Evolutionary conservation across 768 basidiomycete species (phyloP).

Genomic region (Suillus plorans): DNA sequence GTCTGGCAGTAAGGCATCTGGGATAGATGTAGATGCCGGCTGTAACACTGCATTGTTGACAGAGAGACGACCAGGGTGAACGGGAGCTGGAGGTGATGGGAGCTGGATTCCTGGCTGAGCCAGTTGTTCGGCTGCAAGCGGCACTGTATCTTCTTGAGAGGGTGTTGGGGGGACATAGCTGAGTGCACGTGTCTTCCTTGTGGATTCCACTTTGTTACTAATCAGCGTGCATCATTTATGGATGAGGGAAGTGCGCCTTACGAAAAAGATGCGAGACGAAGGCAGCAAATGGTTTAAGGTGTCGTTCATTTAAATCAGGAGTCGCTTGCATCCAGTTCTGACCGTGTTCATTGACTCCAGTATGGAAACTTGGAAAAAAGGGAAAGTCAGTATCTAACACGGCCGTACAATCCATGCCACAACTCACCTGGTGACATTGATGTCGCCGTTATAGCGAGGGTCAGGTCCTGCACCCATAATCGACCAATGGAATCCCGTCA

Average conservation of each 20-base stretch:
- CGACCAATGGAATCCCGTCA: not conserved
- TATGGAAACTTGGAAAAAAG: not conserved
- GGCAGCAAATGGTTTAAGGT: not conserved
- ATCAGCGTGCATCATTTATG: not conserved
- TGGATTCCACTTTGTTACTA: not conserved
- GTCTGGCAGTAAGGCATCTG: not conserved
- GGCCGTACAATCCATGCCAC: not conserved
- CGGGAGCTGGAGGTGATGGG: no score
- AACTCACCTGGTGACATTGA: not conserved
- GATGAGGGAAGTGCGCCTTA: not conserved
- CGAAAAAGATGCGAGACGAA: not conserved
- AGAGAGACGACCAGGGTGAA: no score
- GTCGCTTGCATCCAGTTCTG: not conserved
- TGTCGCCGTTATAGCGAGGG: not conserved
- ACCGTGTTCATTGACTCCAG: not conserved
- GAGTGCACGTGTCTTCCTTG: not conserved
- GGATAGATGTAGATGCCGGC: no score
- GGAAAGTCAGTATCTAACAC: not conserved
- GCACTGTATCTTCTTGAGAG: not conserved
- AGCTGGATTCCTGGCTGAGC: no score
- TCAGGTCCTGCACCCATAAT: not conserved
- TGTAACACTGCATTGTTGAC: no score
- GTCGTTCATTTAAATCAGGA: not conserved
- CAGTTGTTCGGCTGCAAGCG: no score
- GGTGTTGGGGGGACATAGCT: not conserved